Evolutionary conservation across 352 stramenopile species (phyloP).

Genomic region (Thalassiosira hispida): DNA sequence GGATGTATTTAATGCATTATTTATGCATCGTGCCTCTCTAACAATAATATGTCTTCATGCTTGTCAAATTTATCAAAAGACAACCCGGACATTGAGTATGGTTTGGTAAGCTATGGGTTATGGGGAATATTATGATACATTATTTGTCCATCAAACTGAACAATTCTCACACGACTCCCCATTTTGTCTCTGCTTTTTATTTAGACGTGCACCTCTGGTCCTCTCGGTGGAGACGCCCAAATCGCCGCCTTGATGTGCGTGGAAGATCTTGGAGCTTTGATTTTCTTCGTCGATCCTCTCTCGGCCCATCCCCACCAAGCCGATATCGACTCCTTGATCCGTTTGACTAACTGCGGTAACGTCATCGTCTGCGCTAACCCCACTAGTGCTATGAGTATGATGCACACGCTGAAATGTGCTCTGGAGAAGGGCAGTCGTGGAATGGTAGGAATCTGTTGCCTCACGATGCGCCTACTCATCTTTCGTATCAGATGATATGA

Average conservation of each 20-base stretch:
- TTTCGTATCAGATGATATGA: too few relatives aligned
- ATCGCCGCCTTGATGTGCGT: constrained; percentile 38
- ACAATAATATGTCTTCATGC: not conserved
- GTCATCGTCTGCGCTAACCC: constrained; percentile 35
- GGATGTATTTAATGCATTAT: too few relatives aligned
- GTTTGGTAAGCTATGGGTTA: too few relatives aligned
- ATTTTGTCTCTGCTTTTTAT: too few relatives aligned
- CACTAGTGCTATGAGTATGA: constrained; percentile 30
- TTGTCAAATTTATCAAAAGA: not conserved
- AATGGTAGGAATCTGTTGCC: constrained; percentile 1
- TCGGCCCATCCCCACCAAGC: constrained; percentile 39
- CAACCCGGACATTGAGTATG: constrained; percentile 40
- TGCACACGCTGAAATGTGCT: constrained; percentile 25
- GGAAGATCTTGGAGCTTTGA: constrained; percentile 37
- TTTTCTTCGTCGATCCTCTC: constrained; percentile 58
- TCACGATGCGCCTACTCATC: too few relatives aligned
- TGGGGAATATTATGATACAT: too few relatives aligned
- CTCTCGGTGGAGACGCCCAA: constrained; percentile 52
- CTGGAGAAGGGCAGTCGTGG: constrained; percentile 17
- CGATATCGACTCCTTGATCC: constrained; percentile 51
- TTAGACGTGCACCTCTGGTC: constrained; percentile 38
- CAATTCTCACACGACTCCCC: too few relatives aligned
- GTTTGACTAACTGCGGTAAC: constrained; percentile 38
- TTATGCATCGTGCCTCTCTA: too few relatives aligned
- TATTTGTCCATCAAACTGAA: too few relatives aligned